Conservation (phyloP, 805 yeast species). For the Zygoascus flipseniorum region DNA sequence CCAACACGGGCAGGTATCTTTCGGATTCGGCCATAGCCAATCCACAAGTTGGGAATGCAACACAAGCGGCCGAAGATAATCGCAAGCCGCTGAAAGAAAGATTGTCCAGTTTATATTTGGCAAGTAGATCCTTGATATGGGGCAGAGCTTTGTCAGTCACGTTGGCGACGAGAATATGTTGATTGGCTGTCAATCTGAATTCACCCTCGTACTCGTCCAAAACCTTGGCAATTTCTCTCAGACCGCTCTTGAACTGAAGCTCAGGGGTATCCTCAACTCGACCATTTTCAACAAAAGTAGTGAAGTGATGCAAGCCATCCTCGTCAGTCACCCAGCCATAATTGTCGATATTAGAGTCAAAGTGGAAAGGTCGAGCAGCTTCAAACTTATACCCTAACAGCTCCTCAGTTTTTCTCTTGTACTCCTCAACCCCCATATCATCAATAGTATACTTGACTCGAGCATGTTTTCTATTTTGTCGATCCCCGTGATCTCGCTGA, state of each 20-base stretch:
- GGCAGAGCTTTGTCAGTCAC: constrained; percentile 62
- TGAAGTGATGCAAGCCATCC: constrained; percentile 75
- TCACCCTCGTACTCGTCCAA: constrained; percentile 63
- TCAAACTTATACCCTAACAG: constrained; percentile 68
- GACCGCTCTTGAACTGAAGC: constrained; percentile 81
- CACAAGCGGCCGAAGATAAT: constrained; percentile 91
- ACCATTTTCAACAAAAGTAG: constrained; percentile 92
- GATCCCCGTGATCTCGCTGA: constrained; percentile 92
- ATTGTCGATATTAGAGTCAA: constrained; percentile 80
- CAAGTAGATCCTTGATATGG: constrained; percentile 53
- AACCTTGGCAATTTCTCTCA: constrained; percentile 66
- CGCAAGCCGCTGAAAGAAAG: constrained; percentile 75
- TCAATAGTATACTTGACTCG: constrained; percentile 95
- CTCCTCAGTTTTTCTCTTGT: constrained; percentile 74
- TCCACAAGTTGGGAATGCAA: constrained; percentile 97
- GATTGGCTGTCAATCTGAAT: constrained; percentile 93
- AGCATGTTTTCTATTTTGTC: constrained; percentile 94
- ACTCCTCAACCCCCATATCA: constrained; percentile 82
- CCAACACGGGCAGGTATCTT: constrained; percentile 76
- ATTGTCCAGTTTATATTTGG: constrained; percentile 74
- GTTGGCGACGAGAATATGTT: constrained; percentile 73
- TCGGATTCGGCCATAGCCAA: constrained; percentile 98
- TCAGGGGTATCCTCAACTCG: constrained; percentile 91
- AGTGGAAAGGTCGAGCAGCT: constrained; percentile 61
- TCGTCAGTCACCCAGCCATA: constrained; percentile 89